phyloP scores from a whole-genome alignment of 2,329 filamentous ascomycete genomes.

The Ceratocystis colombiana region DNA sequence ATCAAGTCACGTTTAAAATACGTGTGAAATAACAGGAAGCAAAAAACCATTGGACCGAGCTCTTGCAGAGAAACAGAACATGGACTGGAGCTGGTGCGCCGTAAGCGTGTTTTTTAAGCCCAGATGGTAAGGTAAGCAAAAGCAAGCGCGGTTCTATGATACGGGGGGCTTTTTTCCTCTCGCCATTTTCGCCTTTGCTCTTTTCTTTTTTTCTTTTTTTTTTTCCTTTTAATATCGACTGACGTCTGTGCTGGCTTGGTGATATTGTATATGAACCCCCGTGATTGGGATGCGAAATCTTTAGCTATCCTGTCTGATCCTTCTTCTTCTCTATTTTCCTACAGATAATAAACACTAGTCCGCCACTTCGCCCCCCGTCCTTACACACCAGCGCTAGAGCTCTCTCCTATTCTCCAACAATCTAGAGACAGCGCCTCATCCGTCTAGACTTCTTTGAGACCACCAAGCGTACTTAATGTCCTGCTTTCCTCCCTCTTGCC shows the following conservation, averaged over 20 bases:
- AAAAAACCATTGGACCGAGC: neutral
- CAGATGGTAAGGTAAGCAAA: no score
- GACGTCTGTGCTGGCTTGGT: slow-evolving; percentile 11
- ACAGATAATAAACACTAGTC: neutral
- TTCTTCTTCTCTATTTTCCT: neutral
- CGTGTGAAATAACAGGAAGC: neutral
- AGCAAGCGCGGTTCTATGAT: neutral
- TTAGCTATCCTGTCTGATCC: neutral
- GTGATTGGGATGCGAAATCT: neutral
- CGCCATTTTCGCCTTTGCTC: neutral
- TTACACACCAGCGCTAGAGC: neutral
- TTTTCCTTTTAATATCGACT: neutral
- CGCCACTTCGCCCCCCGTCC: neutral
- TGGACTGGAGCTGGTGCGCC: no score
- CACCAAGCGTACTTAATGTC: neutral
- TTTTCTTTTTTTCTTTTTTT: neutral
- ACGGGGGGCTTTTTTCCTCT: neutral
- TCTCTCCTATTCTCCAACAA: slow-evolving; percentile 10
- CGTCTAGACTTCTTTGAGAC: slow-evolving; percentile 7
- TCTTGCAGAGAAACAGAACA: neutral
- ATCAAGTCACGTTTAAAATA: neutral
- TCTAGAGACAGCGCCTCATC: neutral
- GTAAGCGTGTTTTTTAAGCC: no score
- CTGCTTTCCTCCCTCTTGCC: neutral
- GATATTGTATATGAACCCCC: neutral